Percentiles rank a stretch among this genome's conserved stretches.
phyloP scores from a whole-genome alignment of 352 stramenopile genomes.

The Globisporangium nunn region DNA sequence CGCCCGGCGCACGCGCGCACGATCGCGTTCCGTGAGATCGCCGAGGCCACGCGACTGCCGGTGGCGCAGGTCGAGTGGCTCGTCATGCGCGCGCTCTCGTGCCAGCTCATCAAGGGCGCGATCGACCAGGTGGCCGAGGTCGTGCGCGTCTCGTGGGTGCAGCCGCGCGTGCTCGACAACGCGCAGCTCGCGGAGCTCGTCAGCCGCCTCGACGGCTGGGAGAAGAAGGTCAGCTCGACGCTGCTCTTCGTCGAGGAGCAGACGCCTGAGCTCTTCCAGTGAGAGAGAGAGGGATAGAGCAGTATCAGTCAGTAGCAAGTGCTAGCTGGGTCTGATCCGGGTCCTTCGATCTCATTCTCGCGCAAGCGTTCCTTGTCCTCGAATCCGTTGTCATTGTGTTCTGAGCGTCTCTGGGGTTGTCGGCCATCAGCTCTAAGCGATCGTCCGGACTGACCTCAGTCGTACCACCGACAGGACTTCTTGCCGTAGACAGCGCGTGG shows the following conservation, averaged over 20 bases:
- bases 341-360: background rate
- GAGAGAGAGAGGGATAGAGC: slow-evolving; percentile 8
- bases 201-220: slow-evolving; percentile 58
- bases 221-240: slow-evolving; percentile 81
- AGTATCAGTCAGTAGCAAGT: too few species aligned
- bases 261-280: slow-evolving; percentile 84
- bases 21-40: slow-evolving; percentile 93
- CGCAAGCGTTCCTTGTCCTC: background rate
- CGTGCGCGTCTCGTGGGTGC: slow-evolving; percentile 95
- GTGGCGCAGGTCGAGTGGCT: slow-evolving; percentile 96
- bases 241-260: slow-evolving; percentile 83
- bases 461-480: slow-evolving; percentile 44
- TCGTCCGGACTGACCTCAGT: slow-evolving; percentile 15
- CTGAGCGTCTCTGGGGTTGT: too few species aligned
- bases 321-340: background rate
- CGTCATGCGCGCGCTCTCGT: slow-evolving; percentile 95
- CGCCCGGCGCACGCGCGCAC: slow-evolving; percentile 90
- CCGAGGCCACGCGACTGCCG: slow-evolving; percentile 75
- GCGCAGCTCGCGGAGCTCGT: slow-evolving; percentile 75
- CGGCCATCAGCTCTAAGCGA: background rate
- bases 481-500: slow-evolving; percentile 24
- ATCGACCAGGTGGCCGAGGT: slow-evolving; percentile 91
- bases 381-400: too few species aligned
- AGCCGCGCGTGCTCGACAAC: slow-evolving; percentile 77
- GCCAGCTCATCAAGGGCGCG: slow-evolving; percentile 93